These are phyloP conservation scores for Epichloe sylvatica DNA, from an alignment of 2,329 filamentous ascomycete species.

Conservation along the genomic window DNA sequence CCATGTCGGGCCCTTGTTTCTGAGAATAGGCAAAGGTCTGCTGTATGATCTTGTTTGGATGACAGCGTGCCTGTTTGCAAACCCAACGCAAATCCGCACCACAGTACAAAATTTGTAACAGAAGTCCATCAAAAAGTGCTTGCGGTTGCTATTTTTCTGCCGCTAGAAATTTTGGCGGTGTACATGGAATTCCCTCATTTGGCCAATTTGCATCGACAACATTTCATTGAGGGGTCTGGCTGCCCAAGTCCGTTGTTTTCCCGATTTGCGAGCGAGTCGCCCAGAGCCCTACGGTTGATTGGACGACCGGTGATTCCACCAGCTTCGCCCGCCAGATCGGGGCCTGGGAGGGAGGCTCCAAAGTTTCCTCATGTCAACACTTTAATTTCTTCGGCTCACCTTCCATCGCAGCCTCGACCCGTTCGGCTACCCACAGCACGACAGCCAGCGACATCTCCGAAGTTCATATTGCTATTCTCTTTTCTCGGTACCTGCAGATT, in stretches of 20 bases:
- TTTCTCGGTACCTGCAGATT: conserved; percentile 3
- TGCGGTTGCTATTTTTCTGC: conserved; percentile 12
- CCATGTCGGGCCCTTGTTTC: conserved; percentile 20
- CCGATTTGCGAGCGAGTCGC: conserved; percentile 1
- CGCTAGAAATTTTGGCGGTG: conserved; percentile 14
- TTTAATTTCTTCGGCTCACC: conserved; percentile 7
- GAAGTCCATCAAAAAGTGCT: neutral
- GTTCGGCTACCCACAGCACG: neutral
- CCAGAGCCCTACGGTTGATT: conserved; percentile 23
- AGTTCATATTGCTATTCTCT: neutral
- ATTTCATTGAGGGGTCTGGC: neutral
- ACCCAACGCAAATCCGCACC: neutral
- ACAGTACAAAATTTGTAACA: neutral
- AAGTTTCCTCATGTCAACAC: conserved; percentile 1
- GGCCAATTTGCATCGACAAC: neutral
- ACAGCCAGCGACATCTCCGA: conserved; percentile 1
- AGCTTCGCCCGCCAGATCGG: neutral
- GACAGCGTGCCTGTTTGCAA: neutral
- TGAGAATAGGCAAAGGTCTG: conserved; percentile 4
- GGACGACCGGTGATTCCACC: conserved; percentile 16
- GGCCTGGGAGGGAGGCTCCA: neutral
- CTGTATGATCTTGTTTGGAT: neutral
- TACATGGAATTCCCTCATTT: conserved; percentile 2
- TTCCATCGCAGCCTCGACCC: conserved; percentile 7
- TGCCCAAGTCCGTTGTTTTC: conserved; percentile 9